These are phyloP conservation scores for Spongospora subterranea DNA, from an alignment of 208 protist species.

Conservation along the genomic window DNA sequence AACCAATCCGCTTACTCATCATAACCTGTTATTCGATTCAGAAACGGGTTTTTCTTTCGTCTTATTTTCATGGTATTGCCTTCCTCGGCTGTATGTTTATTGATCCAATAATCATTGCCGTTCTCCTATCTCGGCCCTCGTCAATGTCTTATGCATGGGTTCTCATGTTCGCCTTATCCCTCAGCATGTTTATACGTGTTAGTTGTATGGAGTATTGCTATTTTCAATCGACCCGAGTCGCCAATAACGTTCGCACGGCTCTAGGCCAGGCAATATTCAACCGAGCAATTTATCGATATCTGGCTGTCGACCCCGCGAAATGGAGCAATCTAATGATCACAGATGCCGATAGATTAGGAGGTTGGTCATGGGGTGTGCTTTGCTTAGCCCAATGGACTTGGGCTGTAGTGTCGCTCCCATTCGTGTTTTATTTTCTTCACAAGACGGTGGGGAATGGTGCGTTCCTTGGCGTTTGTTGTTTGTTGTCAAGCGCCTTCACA, in stretches of 20 bases:
- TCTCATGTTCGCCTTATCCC: constrained; percentile 44
- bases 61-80: constrained; percentile 52
- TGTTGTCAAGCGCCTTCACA: neutral
- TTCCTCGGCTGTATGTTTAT: constrained; percentile 65
- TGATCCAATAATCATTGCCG: constrained; percentile 60
- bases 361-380: constrained; percentile 61
- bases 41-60: constrained; percentile 58
- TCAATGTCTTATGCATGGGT: neutral
- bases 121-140: neutral
- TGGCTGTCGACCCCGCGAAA: neutral
- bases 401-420: constrained; percentile 64
- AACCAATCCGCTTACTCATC: neutral
- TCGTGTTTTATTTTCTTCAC: constrained; percentile 64
- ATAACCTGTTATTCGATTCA: constrained; percentile 19
- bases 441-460: constrained; percentile 36
- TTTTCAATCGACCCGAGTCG: constrained; percentile 58
- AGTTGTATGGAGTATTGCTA: constrained; percentile 69
- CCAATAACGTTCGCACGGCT: constrained; percentile 61
- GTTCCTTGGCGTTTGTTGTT: constrained; percentile 25
- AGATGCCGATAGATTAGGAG: constrained; percentile 68
- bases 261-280: constrained; percentile 53
- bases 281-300: neutral
- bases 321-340: constrained; percentile 68
- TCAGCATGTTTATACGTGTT: constrained; percentile 67
- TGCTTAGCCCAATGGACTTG: constrained; percentile 65